Percentiles rank a stretch among this genome's conserved stretches.
These are phyloP conservation scores for Hyaloscypha bicolor DNA, from an alignment of 495 filamentous ascomycete species.

Conservation along the genomic window DNA sequence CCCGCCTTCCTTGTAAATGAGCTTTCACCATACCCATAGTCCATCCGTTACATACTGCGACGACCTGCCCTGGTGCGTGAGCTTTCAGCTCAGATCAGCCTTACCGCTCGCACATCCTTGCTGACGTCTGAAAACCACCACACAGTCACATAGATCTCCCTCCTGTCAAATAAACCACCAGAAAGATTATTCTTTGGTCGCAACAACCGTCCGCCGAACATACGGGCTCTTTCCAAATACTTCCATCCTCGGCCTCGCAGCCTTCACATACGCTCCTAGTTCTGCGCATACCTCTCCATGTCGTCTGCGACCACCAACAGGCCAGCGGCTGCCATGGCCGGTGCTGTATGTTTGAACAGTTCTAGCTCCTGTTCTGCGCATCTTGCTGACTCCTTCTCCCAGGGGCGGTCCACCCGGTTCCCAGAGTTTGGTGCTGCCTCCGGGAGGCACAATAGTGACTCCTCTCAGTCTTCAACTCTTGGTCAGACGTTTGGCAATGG, in stretches of 20 bases:
- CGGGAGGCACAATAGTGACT: slow-evolving; percentile 38
- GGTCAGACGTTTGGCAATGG: slow-evolving; percentile 48
- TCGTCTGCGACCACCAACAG: slow-evolving; percentile 32
- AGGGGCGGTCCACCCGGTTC: slow-evolving; percentile 42
- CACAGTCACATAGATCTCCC: slow-evolving; percentile 31
- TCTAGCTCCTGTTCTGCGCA: not conserved
- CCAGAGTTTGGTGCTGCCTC: slow-evolving; percentile 34
- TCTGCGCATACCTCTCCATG: slow-evolving; percentile 21
- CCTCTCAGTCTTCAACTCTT: slow-evolving; percentile 41
- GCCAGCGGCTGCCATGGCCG: slow-evolving; percentile 24
- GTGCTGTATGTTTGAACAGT: slow-evolving; percentile 25
- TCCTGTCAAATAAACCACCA: slow-evolving; percentile 27
- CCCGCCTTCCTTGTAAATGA: slow-evolving; percentile 31
- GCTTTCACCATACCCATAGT: slow-evolving; percentile 26
- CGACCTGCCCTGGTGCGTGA: slow-evolving; percentile 27
- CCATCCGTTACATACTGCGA: slow-evolving; percentile 31
- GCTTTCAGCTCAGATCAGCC: slow-evolving; percentile 34
- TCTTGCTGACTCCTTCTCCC: slow-evolving; percentile 20
- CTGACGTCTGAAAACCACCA: slow-evolving; percentile 24
- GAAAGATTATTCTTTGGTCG: slow-evolving; percentile 24
- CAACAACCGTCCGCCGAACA: slow-evolving; percentile 4
- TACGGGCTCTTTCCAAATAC: slow-evolving; percentile 8
- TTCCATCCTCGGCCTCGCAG: slow-evolving; percentile 10
- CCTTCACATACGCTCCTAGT: slow-evolving; percentile 10
- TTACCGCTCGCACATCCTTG: slow-evolving; percentile 26